Evolutionary conservation across 208 protist species (phyloP).

Genomic region (Naegleria gruberi): DNA sequence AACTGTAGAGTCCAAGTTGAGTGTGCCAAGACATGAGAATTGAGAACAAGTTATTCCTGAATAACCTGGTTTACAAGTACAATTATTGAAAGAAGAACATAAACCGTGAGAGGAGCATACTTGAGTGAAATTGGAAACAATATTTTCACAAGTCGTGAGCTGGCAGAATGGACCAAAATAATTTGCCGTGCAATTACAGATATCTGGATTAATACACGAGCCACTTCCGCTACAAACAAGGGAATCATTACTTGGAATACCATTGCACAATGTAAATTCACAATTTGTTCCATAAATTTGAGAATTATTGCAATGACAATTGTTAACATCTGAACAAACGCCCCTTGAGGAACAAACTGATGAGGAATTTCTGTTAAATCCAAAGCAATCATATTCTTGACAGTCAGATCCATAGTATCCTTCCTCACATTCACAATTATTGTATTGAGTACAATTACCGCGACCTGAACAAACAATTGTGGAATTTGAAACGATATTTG

Average conservation of each 20-base stretch:
- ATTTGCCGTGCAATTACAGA: neutral
- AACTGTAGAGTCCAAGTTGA: neutral
- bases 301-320: neutral
- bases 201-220: neutral
- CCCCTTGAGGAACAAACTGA: neutral
- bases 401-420: neutral
- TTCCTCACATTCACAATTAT: neutral
- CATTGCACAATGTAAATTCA: neutral
- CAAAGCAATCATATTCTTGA: neutral
- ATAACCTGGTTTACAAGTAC: neutral
- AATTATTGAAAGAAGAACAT: neutral
- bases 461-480: neutral
- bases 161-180: neutral
- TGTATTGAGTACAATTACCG: neutral
- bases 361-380: neutral
- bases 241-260: neutral
- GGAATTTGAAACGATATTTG: no score
- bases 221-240: neutral
- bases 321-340: neutral
- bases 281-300: neutral
- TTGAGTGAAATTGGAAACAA: neutral
- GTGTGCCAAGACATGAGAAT: neutral
- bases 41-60: neutral
- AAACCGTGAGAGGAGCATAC: neutral
- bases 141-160: no score